Evolutionary conservation across 805 yeast species (phyloP).

Genomic region (Kuraishia capsulata): DNA sequence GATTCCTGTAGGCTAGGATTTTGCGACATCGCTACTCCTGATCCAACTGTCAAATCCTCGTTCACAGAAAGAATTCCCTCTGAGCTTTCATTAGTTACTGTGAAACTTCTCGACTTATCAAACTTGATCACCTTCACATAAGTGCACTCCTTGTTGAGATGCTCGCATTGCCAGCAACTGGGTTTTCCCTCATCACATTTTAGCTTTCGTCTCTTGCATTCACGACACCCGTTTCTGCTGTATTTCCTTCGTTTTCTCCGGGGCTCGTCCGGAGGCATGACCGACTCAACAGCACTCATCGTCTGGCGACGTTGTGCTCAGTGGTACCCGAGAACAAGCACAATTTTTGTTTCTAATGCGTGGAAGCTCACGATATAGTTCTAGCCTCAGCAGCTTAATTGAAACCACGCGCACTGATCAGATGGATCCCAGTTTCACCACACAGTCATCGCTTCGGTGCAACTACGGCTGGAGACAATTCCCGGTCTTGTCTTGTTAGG

Average conservation of each 20-base stretch:
- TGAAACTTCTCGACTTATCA: slow-evolving; percentile 20
- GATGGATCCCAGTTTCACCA: no score
- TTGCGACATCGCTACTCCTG: neutral
- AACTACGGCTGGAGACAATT: no score
- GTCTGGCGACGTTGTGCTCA: no score
- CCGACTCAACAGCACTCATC: no score
- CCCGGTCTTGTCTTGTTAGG: no score
- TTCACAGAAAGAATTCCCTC: slow-evolving; percentile 9
- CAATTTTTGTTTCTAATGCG: no score
- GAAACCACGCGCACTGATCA: no score
- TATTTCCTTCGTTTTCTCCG: slow-evolving; percentile 10
- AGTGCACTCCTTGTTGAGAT: slow-evolving; percentile 25
- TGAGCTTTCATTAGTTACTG: slow-evolving; percentile 10
- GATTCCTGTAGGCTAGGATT: neutral
- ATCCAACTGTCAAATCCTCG: slow-evolving; percentile 5
- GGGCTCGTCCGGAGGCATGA: no score
- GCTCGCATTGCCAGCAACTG: slow-evolving; percentile 30
- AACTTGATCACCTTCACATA: slow-evolving; percentile 26
- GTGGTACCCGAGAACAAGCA: no score
- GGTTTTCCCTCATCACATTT: slow-evolving; percentile 33
- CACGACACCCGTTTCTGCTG: slow-evolving; percentile 34
- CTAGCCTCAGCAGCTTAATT: no score
- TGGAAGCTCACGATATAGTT: no score
- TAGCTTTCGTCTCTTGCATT: slow-evolving; percentile 33
- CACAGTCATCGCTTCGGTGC: no score